These are phyloP conservation scores for Neurospora sp. DNA, from an alignment of 495 filamentous ascomycete species.

Conservation along the genomic window DNA sequence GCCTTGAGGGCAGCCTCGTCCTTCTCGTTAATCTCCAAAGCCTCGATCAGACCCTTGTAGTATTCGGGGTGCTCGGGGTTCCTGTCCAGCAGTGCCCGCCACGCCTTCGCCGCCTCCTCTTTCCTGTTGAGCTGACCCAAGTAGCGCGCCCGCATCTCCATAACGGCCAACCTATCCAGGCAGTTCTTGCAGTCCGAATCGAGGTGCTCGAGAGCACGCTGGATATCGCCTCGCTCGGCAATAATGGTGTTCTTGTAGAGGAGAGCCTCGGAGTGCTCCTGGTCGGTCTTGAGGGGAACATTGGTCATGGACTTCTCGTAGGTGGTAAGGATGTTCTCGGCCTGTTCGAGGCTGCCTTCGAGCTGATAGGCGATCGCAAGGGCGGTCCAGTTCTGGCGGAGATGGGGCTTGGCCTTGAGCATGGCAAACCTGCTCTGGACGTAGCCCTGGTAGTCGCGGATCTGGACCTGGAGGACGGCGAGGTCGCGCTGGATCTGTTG, in stretches of 20 bases:
- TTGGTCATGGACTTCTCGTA: conserved; percentile 87
- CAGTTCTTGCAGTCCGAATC: conserved; percentile 64
- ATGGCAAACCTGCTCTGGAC: conserved; percentile 76
- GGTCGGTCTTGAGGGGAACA: conserved; percentile 61
- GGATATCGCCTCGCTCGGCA: conserved; percentile 69
- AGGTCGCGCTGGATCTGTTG: conserved; percentile 90
- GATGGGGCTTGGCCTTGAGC: conserved; percentile 65
- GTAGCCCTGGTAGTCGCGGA: conserved; percentile 91
- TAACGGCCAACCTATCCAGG: conserved; percentile 76
- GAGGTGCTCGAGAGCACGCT: conserved; percentile 78
- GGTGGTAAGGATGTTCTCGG: conserved; percentile 81
- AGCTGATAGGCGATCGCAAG: conserved; percentile 89
- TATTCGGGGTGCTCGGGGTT: conserved; percentile 84
- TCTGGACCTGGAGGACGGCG: conserved; percentile 87
- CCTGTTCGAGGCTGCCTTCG: conserved; percentile 68
- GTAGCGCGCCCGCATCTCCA: conserved; percentile 84
- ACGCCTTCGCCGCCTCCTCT: conserved; percentile 74
- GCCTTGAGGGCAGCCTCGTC: conserved; percentile 54
- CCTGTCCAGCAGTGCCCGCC: conserved; percentile 66
- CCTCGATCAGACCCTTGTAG: conserved; percentile 64
- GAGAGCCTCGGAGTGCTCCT: conserved; percentile 88
- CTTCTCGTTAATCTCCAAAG: conserved; percentile 50
- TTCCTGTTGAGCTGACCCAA: conserved; percentile 66
- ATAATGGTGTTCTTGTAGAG: conserved; percentile 96
- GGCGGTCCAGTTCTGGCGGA: conserved; percentile 92